A percentile compares a stretch with the other conserved stretches of the same genome.
Conservation (phyloP, 257 asterid genomes). For the Capsicum rhomboideum region DNA sequence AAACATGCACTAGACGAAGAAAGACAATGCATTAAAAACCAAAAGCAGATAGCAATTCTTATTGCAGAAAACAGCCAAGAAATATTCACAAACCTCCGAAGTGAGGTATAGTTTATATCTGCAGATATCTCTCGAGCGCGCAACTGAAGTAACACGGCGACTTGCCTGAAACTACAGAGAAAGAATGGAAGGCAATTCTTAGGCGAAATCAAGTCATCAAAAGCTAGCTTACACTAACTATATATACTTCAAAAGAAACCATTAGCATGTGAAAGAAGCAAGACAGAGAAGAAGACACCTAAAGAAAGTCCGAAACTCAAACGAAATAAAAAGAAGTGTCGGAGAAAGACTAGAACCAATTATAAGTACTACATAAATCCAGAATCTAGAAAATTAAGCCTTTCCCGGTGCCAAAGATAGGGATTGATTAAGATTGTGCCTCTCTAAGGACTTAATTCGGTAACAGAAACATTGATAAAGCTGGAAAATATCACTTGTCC, state of each 20-base stretch:
- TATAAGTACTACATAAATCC: neutral
- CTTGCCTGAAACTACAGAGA: constrained; percentile 34
- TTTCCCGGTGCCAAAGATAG: neutral
- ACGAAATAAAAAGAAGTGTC: neutral
- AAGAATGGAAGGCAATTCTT: neutral
- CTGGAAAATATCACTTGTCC: neutral
- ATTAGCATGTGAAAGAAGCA: neutral
- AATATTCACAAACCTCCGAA: constrained; percentile 41
- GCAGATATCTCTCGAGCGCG: constrained; percentile 32
- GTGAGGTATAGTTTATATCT: constrained; percentile 24
- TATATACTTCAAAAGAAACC: neutral
- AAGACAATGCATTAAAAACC: neutral
- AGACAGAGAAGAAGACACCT: neutral
- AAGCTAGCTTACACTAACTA: neutral
- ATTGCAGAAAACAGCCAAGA: neutral
- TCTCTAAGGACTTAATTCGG: neutral
- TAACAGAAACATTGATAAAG: neutral
- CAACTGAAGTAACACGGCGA: constrained; percentile 16
- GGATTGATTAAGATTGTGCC: neutral
- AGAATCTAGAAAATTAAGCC: neutral
- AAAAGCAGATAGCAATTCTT: neutral
- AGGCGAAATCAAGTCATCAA: neutral
- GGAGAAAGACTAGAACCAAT: neutral
- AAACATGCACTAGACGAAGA: neutral
- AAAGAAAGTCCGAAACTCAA: neutral